Evolutionary conservation across 2,329 filamentous ascomycete genomes (phyloP), one percentile per base, ranked within the genome.

Genomic region (Talaromyces sp.): DNA sequence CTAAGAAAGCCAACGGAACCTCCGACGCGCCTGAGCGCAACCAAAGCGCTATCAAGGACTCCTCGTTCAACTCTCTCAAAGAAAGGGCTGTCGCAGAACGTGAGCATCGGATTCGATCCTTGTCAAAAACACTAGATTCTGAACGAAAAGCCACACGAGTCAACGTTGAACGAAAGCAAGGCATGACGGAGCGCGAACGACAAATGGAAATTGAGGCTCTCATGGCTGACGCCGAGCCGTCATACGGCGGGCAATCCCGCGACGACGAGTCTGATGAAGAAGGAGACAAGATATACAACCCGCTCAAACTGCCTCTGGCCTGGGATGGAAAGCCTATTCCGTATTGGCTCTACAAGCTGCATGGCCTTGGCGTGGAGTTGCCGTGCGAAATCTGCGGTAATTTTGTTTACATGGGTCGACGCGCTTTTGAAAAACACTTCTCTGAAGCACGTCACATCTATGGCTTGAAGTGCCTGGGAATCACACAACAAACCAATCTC

Each of bases 281-380:
- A 14, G 89, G 87, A 43, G 90, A 93, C 65, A 93, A 88, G 72
- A 90, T 98, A 62, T 97, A 98, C 81, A 99, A 99, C 74, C 95
- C 95, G 0, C 83, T 99, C 66, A 99, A 99, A 73, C 82, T 99
- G 1, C 95, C 95, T 0, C 83, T 99, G 8, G 93, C 91, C 2
- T 99, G 96, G 96, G 95, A 99, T 67, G 95, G 96, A 68, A 99
- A 99, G 73, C 95, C 96, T 0, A 99, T 99, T 68, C 95, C 96
- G 0, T 99, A 95, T 80, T 99, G 95, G 95, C 84, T 99, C 17
- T 99, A 98, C 82, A 95, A 97, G 68, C 83, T 99, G 17, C 95
- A 99, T 71, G 95, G 95, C 1, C 80, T 99, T 27, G 95, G 95
- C 9, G 92, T 96, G 13, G 95, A 99, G 69, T 96, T 97, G 67